Base-by-base conservation (phyloP, 139 green algal species). In the Closterium sp. region DNA sequence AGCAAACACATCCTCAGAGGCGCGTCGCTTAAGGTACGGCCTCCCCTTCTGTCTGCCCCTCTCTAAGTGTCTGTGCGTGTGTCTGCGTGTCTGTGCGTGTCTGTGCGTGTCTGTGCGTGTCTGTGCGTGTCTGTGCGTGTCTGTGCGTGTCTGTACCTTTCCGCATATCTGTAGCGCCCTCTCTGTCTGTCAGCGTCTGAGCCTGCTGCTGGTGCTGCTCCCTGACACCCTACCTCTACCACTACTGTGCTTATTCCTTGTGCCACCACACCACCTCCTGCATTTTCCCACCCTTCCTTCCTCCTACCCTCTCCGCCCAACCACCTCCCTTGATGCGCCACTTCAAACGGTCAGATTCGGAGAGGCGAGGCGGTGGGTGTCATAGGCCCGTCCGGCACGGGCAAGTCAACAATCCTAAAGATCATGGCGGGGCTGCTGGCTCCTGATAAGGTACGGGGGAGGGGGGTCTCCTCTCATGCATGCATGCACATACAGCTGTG, bases 311-410 rank as follows among this genome's bases (percentile, higher is more conserved):
- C 25, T 76, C 16, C 16, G 23, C 16, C 55, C 55, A 28, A 16
- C 55, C 55, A 28, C 16, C 1, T 16, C 12, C 55, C 16, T 76
- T 16, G 5, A 76, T 76, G 55, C 55, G 25, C 12, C 4, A 28
- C 0, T 76, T 16, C 12, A 76, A 6, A n/a, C 16, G 55, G 12
- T 25, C 30, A 93, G 89, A 98, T 99, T 33, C 94, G 97, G 10
- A 89, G 97, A 6, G 98, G 98, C 10, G 98, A 99, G 87, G 98
- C 98, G 0, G 97, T 99, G 64, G 98, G 98, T 28, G 99, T 99
- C 94, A 99, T 99, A 87, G 98, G 98, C 5, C 96, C 96, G 16
- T 98, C 96, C 21, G 98, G 98, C 66, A 99, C 98, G 4, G 98
- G 98, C 10, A 99, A 99, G 95, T 98, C 96, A 28, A 99, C 98